These are phyloP conservation scores for Termitomyces sp. DNA, from an alignment of 1,284 basidiomycete genomes.

Conservation along the genomic window DNA sequence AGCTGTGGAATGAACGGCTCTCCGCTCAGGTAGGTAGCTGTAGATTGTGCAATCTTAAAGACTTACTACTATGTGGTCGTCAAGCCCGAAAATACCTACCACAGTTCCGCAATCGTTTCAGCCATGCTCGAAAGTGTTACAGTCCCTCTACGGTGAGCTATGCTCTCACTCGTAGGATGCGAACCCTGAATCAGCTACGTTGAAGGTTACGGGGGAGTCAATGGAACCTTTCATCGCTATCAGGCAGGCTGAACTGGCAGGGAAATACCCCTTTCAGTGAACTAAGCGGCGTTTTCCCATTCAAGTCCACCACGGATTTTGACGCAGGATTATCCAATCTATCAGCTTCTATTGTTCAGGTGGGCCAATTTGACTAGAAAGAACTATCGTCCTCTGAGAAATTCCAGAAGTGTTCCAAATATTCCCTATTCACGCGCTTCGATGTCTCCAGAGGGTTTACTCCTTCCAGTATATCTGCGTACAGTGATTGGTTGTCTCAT, in stretches of 20 bases:
- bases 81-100: conserved; percentile 36
- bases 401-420: conserved; percentile 1
- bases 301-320: conserved; percentile 29
- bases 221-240: conserved; percentile 45
- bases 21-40: conserved; percentile 33
- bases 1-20: conserved; percentile 34
- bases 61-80: neutral
- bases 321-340: conserved; percentile 39
- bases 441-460: conserved; percentile 58
- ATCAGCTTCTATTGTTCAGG: conserved; percentile 30
- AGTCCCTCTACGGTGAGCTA: conserved; percentile 53
- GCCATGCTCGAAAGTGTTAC: conserved; percentile 65
- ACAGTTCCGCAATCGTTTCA: conserved; percentile 61
- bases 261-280: conserved; percentile 53
- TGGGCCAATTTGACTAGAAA: conserved; percentile 14
- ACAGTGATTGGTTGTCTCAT: conserved; percentile 33
- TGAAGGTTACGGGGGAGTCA: conserved; percentile 34
- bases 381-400: neutral
- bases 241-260: conserved; percentile 49
- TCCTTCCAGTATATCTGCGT: conserved; percentile 28
- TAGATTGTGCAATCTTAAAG: neutral
- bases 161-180: neutral
- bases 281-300: conserved; percentile 51
- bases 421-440: conserved; percentile 33
- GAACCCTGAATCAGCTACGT: neutral